Evolutionary conservation across 2,329 filamentous ascomycete species (phyloP).

Genomic region (Colletotrichum filicis): DNA sequence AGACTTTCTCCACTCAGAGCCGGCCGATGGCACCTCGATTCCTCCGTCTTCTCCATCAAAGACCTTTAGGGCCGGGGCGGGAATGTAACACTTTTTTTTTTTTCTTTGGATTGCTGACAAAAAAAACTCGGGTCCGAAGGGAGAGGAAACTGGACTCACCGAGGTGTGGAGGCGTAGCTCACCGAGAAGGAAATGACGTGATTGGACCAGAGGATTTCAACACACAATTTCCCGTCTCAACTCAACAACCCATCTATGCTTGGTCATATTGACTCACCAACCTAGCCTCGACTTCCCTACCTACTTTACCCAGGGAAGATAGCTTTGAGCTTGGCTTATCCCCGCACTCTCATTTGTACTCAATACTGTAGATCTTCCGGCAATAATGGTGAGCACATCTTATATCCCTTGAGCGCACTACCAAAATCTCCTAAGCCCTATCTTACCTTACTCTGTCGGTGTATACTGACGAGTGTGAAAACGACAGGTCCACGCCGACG

Average conservation of each 20-base stretch:
- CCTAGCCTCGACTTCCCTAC: no score
- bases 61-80: not conserved
- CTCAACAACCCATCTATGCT: not conserved
- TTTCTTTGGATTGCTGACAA: constrained; percentile 2
- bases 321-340: no score
- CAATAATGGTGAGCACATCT: constrained; percentile 35
- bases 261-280: not conserved
- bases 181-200: constrained; percentile 30
- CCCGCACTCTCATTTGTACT: no score
- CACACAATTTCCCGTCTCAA: constrained; percentile 12
- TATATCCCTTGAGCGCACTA: not conserved
- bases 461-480: constrained; percentile 6
- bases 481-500: constrained; percentile 78
- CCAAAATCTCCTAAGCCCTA: not conserved
- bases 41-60: not conserved
- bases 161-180: not conserved
- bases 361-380: constrained; percentile 38
- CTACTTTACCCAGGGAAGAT: no score
- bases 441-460: not conserved
- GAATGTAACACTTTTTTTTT: not conserved
- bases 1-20: not conserved
- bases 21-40: not conserved
- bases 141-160: not conserved
- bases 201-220: constrained; percentile 31
- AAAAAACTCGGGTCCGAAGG: not conserved